Conservation (phyloP, 495 filamentous ascomycete species). For the Xylaria sp. region DNA sequence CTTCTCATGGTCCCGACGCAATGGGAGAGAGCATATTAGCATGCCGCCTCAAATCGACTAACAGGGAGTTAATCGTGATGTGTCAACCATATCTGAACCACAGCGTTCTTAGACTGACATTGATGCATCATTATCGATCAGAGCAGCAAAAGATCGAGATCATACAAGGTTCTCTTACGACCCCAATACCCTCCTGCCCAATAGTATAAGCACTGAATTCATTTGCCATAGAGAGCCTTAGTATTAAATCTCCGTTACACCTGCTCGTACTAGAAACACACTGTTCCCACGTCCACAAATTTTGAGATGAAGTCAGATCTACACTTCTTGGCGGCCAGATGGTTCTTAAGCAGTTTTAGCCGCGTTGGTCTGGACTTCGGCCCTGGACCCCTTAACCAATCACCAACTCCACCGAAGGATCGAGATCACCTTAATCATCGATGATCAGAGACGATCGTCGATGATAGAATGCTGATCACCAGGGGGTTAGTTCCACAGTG, state of each 20-base stretch:
- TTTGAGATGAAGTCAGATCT: background rate
- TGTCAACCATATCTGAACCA: background rate
- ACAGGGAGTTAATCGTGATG: background rate
- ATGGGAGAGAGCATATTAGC: background rate
- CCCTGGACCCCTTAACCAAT: conserved; percentile 1
- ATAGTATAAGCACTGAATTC: background rate
- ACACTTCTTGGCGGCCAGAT: background rate
- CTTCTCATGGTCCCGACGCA: background rate
- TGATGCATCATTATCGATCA: background rate
- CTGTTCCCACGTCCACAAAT: background rate
- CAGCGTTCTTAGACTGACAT: background rate
- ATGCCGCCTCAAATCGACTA: background rate
- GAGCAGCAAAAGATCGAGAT: conserved; percentile 15
- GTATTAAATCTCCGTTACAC: background rate
- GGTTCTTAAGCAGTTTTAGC: background rate
- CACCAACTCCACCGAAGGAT: conserved; percentile 6
- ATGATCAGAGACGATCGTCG: background rate
- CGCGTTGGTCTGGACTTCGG: conserved; percentile 5
- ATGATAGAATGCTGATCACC: conserved; percentile 12
- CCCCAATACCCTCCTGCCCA: background rate
- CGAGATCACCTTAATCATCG: conserved; percentile 6
- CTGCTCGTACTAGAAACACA: background rate
- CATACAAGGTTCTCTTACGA: background rate
- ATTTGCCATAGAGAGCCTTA: background rate
- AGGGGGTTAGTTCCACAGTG: background rate